Conservation (phyloP, 805 yeast species). For the Candida schatavii region DNA sequence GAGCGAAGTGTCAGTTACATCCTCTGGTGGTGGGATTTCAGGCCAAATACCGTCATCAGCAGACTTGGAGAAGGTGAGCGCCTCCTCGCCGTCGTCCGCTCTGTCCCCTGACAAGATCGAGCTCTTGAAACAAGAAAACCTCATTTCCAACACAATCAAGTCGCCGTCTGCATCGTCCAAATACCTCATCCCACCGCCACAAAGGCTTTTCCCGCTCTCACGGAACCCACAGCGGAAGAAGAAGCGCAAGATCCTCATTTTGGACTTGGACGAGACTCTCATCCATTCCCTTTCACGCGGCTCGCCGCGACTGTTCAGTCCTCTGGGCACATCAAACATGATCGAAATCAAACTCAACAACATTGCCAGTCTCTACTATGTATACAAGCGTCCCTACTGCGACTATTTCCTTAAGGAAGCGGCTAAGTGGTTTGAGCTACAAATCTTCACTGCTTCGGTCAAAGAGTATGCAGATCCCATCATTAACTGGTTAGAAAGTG, state of each 20-base stretch:
- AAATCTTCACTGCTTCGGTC: slow-evolving; percentile 92
- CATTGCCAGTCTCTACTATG: slow-evolving; percentile 79
- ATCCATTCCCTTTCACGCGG: slow-evolving; percentile 85
- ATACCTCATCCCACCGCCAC: slow-evolving; percentile 47
- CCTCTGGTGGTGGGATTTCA: not conserved
- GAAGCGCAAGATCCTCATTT: slow-evolving; percentile 64
- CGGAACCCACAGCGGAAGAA: slow-evolving; percentile 37
- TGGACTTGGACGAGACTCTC: slow-evolving; percentile 92
- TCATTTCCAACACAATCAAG: slow-evolving; percentile 38
- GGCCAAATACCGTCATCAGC: slow-evolving; percentile 1
- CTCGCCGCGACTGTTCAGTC: slow-evolving; percentile 42
- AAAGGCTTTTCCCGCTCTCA: slow-evolving; percentile 38
- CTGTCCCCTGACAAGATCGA: slow-evolving; percentile 38
- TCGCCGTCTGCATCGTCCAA: slow-evolving; percentile 40
- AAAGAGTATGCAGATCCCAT: slow-evolving; percentile 97
- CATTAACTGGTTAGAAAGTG: slow-evolving; percentile 83
- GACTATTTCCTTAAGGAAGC: slow-evolving; percentile 79
- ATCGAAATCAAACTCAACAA: slow-evolving; percentile 74
- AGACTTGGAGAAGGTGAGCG: not conserved
- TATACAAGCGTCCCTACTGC: slow-evolving; percentile 89
- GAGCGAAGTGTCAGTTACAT: not conserved
- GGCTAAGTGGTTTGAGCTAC: slow-evolving; percentile 81
- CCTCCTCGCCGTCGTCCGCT: not conserved
- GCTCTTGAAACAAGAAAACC: slow-evolving; percentile 37
- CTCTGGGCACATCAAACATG: slow-evolving; percentile 50